phyloP scores from a whole-genome alignment of 1,139 yeast species.

The Debaryomycetaceae sp. region DNA sequence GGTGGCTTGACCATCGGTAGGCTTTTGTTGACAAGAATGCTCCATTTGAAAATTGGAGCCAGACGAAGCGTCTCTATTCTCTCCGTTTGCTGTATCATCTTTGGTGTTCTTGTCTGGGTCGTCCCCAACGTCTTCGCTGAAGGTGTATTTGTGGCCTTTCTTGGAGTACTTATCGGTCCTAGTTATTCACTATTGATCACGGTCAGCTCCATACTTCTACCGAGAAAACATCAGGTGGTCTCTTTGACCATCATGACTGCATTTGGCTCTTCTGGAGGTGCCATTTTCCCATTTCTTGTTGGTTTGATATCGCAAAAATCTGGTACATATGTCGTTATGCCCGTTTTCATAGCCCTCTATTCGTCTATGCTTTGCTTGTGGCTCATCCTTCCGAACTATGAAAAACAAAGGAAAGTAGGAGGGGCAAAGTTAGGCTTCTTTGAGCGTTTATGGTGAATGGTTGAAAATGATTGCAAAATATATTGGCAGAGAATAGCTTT shows the following conservation, averaged over 20 bases:
- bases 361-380: constrained; percentile 37
- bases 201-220: constrained; percentile 43
- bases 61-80: constrained; percentile 43
- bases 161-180: constrained; percentile 54
- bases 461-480: neutral
- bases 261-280: constrained; percentile 62
- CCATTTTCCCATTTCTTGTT: constrained; percentile 53
- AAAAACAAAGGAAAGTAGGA: constrained; percentile 12
- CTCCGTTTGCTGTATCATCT: constrained; percentile 28
- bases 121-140: constrained; percentile 38
- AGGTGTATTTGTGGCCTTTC: constrained; percentile 43
- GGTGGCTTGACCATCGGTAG: constrained; percentile 66
- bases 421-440: constrained; percentile 12
- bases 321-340: constrained; percentile 57
- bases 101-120: constrained; percentile 45
- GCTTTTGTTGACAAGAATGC: constrained; percentile 40
- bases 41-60: constrained; percentile 42
- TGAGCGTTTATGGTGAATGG: constrained; percentile 20
- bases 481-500: neutral
- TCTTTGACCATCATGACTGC: constrained; percentile 56
- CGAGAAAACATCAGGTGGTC: constrained; percentile 52
- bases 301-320: constrained; percentile 50
- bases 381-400: constrained; percentile 44
- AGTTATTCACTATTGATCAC: constrained; percentile 54
- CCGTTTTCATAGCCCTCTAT: constrained; percentile 43